Evolutionary conservation across 345 rosid genomes (phyloP).

Genomic region (Dovyalis caffra): DNA sequence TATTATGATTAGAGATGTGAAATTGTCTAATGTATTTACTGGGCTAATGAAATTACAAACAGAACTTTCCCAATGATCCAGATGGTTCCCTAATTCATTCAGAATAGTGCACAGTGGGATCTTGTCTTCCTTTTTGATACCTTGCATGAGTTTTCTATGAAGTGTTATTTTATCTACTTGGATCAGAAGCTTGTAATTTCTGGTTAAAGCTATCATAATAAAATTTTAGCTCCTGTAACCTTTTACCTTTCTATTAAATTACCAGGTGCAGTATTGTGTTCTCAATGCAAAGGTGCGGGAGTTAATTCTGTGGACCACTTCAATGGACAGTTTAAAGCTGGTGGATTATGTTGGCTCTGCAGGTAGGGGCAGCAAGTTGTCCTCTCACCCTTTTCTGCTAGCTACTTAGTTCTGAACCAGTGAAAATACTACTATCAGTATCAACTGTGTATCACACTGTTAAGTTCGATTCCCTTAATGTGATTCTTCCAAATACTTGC

Average conservation of each 20-base stretch:
- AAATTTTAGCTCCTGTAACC: not conserved
- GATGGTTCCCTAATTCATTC: not conserved
- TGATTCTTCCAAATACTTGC: not conserved
- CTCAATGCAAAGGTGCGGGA: slow-evolving; percentile 80
- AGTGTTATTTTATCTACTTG: not conserved
- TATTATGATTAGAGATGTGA: not conserved
- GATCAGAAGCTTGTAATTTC: not conserved
- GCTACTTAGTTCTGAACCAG: not conserved
- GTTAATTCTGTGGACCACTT: slow-evolving; percentile 88
- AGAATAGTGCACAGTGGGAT: not conserved
- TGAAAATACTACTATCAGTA: not conserved
- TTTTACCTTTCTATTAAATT: not conserved
- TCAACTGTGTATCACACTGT: not conserved
- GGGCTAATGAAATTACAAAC: not conserved
- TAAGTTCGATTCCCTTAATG: not conserved
- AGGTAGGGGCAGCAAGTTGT: slow-evolving; percentile 38
- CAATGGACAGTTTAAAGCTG: slow-evolving; percentile 93
- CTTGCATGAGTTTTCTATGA: not conserved
- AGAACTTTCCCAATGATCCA: not conserved
- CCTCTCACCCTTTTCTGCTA: not conserved
- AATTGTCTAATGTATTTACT: not conserved
- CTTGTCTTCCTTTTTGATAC: not conserved
- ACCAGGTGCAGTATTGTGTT: slow-evolving; percentile 58
- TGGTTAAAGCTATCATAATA: not conserved
- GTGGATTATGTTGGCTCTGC: slow-evolving; percentile 93